These are phyloP conservation scores for Cicer judaicum DNA, from an alignment of 306 rosid genomes.

Conservation along the genomic window DNA sequence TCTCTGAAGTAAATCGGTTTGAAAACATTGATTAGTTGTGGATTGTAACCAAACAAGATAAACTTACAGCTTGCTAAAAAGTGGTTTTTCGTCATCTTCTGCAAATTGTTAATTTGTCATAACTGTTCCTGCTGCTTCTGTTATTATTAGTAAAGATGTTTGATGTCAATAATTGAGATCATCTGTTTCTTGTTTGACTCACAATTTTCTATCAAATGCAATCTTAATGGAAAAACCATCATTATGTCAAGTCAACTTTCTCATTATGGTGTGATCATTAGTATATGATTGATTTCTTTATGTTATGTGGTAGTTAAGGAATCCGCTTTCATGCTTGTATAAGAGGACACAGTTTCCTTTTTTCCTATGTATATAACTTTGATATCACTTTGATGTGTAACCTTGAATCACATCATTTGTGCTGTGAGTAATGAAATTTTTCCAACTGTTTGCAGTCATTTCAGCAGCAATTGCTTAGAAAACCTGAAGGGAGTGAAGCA, in stretches of 20 bases:
- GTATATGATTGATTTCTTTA: constrained; percentile 25
- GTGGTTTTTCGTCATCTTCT: constrained; percentile 39
- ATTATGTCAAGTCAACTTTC: constrained; percentile 29
- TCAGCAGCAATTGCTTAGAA: constrained; percentile 82
- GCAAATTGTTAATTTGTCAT: constrained; percentile 32
- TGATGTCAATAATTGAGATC: constrained; percentile 29
- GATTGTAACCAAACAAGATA: constrained; percentile 34
- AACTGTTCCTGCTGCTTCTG: constrained; percentile 43
- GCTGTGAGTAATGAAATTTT: constrained; percentile 30
- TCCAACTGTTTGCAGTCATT: constrained; percentile 63
- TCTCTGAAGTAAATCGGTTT: constrained; percentile 28
- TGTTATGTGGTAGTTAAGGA: constrained; percentile 35
- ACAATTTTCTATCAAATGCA: constrained; percentile 41
- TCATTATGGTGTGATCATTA: constrained; percentile 26
- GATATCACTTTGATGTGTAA: background rate
- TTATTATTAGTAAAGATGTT: constrained; percentile 18
- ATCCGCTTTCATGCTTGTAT: constrained; percentile 30
- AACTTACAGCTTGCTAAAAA: constrained; percentile 42
- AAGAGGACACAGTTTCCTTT: constrained; percentile 9
- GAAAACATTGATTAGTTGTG: constrained; percentile 36
- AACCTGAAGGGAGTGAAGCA: constrained; percentile 88
- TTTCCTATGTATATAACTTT: constrained; percentile 12
- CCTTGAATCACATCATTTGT: constrained; percentile 31
- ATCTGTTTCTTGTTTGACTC: constrained; percentile 34
- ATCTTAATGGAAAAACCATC: constrained; percentile 42